Conservation (phyloP, 202 grass and related monocot species). For the Brachypodium distachyon region DNA sequence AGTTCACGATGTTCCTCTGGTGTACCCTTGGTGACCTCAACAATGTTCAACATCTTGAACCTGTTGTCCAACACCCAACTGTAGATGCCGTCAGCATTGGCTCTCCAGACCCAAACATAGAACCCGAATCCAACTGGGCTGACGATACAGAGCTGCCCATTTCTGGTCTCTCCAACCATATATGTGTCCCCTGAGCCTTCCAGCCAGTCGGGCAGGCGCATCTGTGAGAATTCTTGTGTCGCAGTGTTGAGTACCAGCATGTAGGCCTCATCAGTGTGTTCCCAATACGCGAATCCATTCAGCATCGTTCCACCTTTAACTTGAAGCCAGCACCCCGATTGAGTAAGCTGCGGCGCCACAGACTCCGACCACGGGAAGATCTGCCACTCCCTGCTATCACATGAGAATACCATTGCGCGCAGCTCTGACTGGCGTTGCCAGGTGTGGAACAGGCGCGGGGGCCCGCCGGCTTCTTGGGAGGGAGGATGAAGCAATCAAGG, state of each 20-base stretch:
- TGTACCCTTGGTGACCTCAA: neutral
- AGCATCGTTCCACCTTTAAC: neutral
- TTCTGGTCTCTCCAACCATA: neutral
- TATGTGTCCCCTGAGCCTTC: neutral
- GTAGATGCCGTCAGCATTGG: neutral
- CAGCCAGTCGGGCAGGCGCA: neutral
- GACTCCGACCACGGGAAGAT: too few species aligned
- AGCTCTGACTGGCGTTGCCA: too few species aligned
- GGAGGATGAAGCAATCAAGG: neutral
- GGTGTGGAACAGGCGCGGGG: too few species aligned
- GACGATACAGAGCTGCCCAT: neutral
- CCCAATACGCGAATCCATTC: neutral
- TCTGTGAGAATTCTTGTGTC: neutral
- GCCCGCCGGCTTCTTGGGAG: neutral
- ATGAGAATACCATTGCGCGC: too few species aligned
- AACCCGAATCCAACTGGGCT: neutral
- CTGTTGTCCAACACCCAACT: neutral
- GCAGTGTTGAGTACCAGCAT: neutral
- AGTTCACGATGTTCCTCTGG: neutral
- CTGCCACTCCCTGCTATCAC: too few species aligned
- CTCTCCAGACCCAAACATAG: neutral
- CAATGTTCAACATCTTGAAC: neutral
- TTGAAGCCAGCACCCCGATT: neutral
- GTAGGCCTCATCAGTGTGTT: neutral
- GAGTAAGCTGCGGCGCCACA: too few species aligned